Conservation (phyloP, 75 land plant species). For the Pinus albicaulis region DNA sequence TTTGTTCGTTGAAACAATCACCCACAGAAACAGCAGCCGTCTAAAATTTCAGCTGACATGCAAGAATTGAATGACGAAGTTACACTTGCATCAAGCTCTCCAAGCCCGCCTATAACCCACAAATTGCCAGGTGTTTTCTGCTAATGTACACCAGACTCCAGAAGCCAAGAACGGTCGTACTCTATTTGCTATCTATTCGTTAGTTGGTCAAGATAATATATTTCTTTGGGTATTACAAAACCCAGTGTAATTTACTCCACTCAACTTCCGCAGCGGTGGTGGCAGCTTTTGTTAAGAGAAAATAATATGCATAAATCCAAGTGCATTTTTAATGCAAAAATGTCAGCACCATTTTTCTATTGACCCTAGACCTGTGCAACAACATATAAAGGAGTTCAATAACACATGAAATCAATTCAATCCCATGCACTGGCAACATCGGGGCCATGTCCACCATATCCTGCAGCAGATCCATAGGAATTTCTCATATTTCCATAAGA, state of each 20-base stretch:
- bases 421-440: constrained; percentile 31
- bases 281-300: constrained; percentile 5
- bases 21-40: not conserved
- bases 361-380: constrained; percentile 8
- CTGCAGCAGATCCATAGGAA: constrained; percentile 4
- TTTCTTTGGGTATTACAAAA: constrained; percentile 7
- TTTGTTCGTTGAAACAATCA: not conserved
- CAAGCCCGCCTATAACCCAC: not conserved
- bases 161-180: not conserved
- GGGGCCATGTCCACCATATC: constrained; percentile 6
- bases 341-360: constrained; percentile 3
- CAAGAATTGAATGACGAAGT: not conserved
- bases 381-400: not conserved
- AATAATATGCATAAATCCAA: constrained; percentile 5
- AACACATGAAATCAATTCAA: not conserved
- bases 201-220: constrained; percentile 1
- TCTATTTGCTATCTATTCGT: not conserved
- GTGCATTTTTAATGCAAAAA: constrained; percentile 3
- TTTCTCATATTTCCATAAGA: not conserved
- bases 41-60: not conserved
- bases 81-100: not conserved
- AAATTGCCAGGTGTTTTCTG: constrained; percentile 6
- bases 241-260: constrained; percentile 2
- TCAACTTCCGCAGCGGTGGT: not conserved
- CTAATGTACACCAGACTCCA: constrained; percentile 8